Evolutionary conservation across 73 alveolate genomes (phyloP).

Genomic region (Durusdinium trenchii): DNA sequence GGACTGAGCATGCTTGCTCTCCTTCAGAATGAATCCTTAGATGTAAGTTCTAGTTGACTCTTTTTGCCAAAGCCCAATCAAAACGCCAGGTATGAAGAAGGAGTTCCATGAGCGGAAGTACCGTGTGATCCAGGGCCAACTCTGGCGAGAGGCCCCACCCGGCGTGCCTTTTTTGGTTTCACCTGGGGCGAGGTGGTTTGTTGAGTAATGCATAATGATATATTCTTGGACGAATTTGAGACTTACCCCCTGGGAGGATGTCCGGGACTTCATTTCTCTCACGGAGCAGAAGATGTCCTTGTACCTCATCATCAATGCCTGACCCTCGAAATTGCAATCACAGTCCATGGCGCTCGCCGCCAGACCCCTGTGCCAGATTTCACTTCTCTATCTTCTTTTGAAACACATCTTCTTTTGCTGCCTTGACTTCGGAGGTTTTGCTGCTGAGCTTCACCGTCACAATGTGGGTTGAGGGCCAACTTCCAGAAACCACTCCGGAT

Average conservation of each 20-base stretch:
- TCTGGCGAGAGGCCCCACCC: constrained; percentile 65
- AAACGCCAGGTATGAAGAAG: constrained; percentile 71
- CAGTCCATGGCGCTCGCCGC: background rate
- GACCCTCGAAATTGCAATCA: background rate
- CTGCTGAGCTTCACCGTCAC: constrained; percentile 83
- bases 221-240: background rate
- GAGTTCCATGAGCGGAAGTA: constrained; percentile 82
- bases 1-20: background rate
- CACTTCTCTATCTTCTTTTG: background rate
- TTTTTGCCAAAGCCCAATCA: too few species aligned
- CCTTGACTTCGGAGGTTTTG: constrained; percentile 26
- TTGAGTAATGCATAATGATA: too few species aligned
- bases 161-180: background rate
- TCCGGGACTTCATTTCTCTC: constrained; percentile 88
- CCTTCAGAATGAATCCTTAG: too few species aligned
- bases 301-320: constrained; percentile 75
- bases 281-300: constrained; percentile 92
- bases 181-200: too few species aligned
- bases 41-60: too few species aligned
- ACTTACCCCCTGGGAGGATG: constrained; percentile 40
- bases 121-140: constrained; percentile 87
- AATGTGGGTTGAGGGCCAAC: constrained; percentile 95
- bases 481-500: constrained; percentile 93
- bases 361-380: background rate
- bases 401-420: background rate